phyloP scores from a whole-genome alignment of 345 rosid species.

The Gossypium ekmanianum region DNA sequence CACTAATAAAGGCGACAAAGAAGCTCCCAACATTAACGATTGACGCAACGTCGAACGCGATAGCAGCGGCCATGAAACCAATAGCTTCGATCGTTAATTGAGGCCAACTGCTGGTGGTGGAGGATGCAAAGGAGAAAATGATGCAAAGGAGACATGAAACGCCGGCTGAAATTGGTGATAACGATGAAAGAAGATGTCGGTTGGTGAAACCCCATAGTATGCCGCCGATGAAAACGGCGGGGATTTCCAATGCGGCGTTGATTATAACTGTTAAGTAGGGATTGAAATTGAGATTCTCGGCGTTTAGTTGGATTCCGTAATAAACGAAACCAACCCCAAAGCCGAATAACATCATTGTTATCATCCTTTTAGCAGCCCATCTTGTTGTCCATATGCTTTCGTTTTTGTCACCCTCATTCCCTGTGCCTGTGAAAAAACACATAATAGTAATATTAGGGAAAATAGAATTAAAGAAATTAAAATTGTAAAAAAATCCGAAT shows the following conservation, averaged over 20 bases:
- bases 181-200: constrained; percentile 48
- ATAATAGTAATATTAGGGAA: too few species aligned
- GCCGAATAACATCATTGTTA: constrained; percentile 48
- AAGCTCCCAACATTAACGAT: constrained; percentile 60
- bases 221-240: constrained; percentile 53
- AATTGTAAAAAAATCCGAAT: too few species aligned
- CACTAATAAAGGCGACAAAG: constrained; percentile 60
- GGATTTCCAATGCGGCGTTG: constrained; percentile 74
- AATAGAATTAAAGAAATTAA: too few species aligned
- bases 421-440: neutral
- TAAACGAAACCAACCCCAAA: constrained; percentile 70
- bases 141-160: constrained; percentile 33
- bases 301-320: constrained; percentile 69
- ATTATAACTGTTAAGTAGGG: constrained; percentile 27
- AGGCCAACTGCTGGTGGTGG: constrained; percentile 37
- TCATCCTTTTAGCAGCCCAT: constrained; percentile 62
- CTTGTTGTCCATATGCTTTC: constrained; percentile 54
- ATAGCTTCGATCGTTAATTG: constrained; percentile 49
- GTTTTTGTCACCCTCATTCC: neutral
- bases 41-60: constrained; percentile 30
- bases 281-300: constrained; percentile 60
- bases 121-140: constrained; percentile 27
- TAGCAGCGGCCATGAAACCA: constrained; percentile 68
- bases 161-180: constrained; percentile 48
- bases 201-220: constrained; percentile 43